Base-by-base conservation (phyloP, 2,329 filamentous ascomycete species). In the Dactylellina sp. region DNA sequence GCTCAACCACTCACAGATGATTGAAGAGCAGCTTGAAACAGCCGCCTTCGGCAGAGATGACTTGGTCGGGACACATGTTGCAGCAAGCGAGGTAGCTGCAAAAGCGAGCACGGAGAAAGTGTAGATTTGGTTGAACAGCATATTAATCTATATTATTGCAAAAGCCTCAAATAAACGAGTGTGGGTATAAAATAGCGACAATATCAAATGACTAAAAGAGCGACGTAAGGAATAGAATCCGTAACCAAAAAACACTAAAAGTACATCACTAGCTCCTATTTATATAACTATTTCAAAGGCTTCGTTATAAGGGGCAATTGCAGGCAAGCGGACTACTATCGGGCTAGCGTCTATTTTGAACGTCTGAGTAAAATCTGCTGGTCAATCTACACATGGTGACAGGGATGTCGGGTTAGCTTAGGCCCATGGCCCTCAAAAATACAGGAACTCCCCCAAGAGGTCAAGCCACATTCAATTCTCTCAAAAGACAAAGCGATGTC, bases 41-140 rank as follows among this genome's bases (percentile, higher is more conserved):
- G 18, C 20, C 2, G 65, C 56, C 28, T 56, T 62, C 4, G 56
- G 47, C 11, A 71, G 25, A n/a, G 55, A 60, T n/a, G 55, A 39
- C 32, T 61, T 70, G 46, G 39, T 61, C 3, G 64, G 46, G 7
- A 37, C 37, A 12, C 53, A 60, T 35, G 53, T 44, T 24, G 39
- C 37, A 11, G 65, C 65, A 24, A 71, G 37, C 7, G 65, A 55
- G 16, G 37, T 71, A n/a, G 57, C 56, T 1, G 65, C 56, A 35
- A 55, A 71, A 3, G 56, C 47, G 3, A 71, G 65, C 6, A 47
- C 39, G n/a, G 56, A 49, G 16, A 71, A 62, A n/a, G 56, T 24
- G 12, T 55, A 57, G 28, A 71, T 42, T 7, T 71, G 53, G 52
- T 60, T 60, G 25, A 68, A 60, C 63, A 68, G 16, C 63, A 68